A percentile compares a stretch with the other conserved stretches of the same genome.
Evolutionary conservation across 306 rosid genomes (phyloP).

Genomic region (Acacia confusa): DNA sequence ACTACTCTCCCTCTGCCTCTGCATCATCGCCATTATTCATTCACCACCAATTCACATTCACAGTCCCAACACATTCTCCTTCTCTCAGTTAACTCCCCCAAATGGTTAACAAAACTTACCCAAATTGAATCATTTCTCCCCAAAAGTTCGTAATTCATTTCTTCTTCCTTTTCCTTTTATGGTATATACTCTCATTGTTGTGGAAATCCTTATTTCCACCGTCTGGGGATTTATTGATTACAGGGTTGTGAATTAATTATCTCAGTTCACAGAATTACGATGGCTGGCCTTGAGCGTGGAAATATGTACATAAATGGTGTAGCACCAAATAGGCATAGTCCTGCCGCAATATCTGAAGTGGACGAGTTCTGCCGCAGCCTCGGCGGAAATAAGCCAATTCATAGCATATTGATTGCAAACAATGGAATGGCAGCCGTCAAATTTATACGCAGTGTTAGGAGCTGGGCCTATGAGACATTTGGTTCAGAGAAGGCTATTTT

Average conservation of each 20-base stretch:
- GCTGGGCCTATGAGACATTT: slow-evolving; percentile 95
- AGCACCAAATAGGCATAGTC: slow-evolving; percentile 49
- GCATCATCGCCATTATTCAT: slow-evolving; percentile 23
- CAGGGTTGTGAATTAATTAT: slow-evolving; percentile 8
- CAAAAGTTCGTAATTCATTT: slow-evolving; percentile 8
- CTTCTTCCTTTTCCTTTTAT: neutral
- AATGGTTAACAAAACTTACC: slow-evolving; percentile 35
- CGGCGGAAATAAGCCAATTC: slow-evolving; percentile 89
- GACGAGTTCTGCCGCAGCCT: slow-evolving; percentile 76
- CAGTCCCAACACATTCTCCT: neutral
- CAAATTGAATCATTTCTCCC: slow-evolving; percentile 29
- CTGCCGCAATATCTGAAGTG: slow-evolving; percentile 65
- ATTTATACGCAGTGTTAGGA: slow-evolving; percentile 90
- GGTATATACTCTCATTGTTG: neutral
- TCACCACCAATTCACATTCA: neutral
- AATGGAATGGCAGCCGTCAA: slow-evolving; percentile 99
- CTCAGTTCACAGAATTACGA: slow-evolving; percentile 26
- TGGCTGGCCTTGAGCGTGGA: slow-evolving; percentile 56
- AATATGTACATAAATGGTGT: slow-evolving; percentile 60
- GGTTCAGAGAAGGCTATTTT: slow-evolving; percentile 92
- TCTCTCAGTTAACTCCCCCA: slow-evolving; percentile 11
- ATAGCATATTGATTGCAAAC: slow-evolving; percentile 90
- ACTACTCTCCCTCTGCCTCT: neutral
- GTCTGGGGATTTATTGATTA: slow-evolving; percentile 12
- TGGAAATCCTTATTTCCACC: slow-evolving; percentile 29